Percentiles rank a stretch among this genome's conserved stretches.
These are phyloP conservation scores for Hypoxylon sp. DNA, from an alignment of 2,329 filamentous ascomycete species.

Conservation along the genomic window DNA sequence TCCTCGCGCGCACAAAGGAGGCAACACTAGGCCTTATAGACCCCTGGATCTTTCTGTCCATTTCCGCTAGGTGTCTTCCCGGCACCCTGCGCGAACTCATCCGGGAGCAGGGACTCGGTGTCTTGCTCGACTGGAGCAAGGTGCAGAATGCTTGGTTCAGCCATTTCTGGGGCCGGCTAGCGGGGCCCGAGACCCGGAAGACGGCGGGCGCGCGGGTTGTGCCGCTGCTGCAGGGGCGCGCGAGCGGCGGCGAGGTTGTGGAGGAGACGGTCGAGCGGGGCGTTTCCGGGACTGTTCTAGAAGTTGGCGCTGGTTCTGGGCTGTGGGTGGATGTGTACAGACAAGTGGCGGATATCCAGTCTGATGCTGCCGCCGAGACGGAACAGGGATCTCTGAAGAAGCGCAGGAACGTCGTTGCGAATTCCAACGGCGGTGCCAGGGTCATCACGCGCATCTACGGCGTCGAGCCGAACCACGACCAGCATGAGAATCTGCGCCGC, in stretches of 20 bases:
- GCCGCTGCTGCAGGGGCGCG: constrained; percentile 63
- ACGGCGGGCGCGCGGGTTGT: constrained; percentile 54
- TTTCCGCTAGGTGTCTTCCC: constrained; percentile 60
- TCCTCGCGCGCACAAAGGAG: constrained; percentile 34
- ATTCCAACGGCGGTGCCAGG: background rate
- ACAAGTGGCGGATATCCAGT: constrained; percentile 5
- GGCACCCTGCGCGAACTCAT: constrained; percentile 57
- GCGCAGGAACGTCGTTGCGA: constrained; percentile 3
- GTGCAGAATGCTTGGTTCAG: constrained; percentile 65
- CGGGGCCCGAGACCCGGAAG: constrained; percentile 60
- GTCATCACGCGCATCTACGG: constrained; percentile 63
- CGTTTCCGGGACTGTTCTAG: constrained; percentile 63
- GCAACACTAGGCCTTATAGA: constrained; percentile 49
- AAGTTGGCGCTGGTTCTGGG: constrained; percentile 69
- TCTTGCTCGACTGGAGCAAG: constrained; percentile 52
- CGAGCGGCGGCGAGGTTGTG: constrained; percentile 49
- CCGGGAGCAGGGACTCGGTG: constrained; percentile 44
- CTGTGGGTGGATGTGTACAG: constrained; percentile 66
- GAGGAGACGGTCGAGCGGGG: constrained; percentile 48
- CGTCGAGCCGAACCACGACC: constrained; percentile 68
- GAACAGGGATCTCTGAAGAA: background rate
- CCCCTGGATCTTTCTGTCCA: constrained; percentile 63
- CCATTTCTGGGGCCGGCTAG: constrained; percentile 64
- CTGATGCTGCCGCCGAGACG: background rate
- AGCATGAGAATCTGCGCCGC: constrained; percentile 57